These are phyloP conservation scores for Huntiella savannae DNA, from an alignment of 2,329 filamentous ascomycete genomes.

Conservation along the genomic window DNA sequence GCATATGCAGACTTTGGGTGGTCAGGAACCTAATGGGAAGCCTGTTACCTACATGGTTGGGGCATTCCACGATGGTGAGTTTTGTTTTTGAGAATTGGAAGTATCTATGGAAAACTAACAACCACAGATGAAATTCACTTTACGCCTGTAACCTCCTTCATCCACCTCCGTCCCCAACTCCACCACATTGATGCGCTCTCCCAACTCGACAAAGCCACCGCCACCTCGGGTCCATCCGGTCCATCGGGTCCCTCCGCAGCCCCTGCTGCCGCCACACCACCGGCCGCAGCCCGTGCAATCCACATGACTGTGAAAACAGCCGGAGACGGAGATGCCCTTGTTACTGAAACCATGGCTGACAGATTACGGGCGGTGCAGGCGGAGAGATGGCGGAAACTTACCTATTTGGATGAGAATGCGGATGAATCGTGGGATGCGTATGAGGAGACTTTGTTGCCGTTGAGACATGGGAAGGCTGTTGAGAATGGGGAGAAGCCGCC, in stretches of 20 bases:
- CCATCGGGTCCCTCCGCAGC: conserved; percentile 16
- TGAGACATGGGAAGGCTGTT: conserved; percentile 10
- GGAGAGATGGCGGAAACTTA: conserved; percentile 63
- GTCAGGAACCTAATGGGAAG: conserved; percentile 51
- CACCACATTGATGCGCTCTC: conserved; percentile 76
- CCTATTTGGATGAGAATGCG: conserved; percentile 67
- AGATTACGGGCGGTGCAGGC: conserved; percentile 61
- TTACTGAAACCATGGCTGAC: conserved; percentile 53
- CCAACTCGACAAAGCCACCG: conserved; percentile 41
- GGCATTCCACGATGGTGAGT: conserved; percentile 63
- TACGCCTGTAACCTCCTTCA: conserved; percentile 62
- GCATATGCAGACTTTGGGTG: conserved; percentile 66
- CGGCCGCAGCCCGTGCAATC: conserved; percentile 46
- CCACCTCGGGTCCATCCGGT: conserved; percentile 20
- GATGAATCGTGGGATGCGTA: conserved; percentile 59
- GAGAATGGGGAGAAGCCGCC: conserved; percentile 11
- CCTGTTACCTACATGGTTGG: conserved; percentile 79
- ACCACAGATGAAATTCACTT: conserved; percentile 61
- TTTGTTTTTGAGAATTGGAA: not conserved
- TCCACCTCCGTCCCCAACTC: conserved; percentile 78
- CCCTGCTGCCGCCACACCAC: conserved; percentile 1
- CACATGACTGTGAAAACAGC: conserved; percentile 73
- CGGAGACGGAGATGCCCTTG: conserved; percentile 44
- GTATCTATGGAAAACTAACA: conserved; percentile 12
- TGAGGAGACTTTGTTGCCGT: conserved; percentile 42